A percentile compares a stretch with the other conserved stretches of the same genome.
Conservation (phyloP, 305 asterid genomes). For the Rubia tinctorum region DNA sequence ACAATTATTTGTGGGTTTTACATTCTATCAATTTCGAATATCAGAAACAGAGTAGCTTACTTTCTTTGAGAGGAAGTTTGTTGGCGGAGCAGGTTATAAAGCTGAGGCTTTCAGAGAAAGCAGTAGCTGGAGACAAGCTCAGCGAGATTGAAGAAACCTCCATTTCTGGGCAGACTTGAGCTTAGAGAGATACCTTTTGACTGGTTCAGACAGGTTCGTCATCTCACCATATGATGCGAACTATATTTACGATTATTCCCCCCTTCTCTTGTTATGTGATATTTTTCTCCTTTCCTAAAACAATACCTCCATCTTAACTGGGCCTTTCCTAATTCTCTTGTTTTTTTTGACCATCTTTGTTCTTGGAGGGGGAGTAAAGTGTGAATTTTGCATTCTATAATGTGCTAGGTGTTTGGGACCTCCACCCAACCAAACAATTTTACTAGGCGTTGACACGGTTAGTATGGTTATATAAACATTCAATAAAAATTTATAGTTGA, state of each 20-base stretch:
- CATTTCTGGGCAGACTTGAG: constrained; percentile 20
- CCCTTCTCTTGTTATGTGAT: background rate
- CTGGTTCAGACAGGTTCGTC: constrained; percentile 7
- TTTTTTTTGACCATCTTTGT: too few relatives aligned
- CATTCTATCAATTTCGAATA: background rate
- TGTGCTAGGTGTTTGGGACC: too few relatives aligned
- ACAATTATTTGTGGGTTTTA: too few relatives aligned
- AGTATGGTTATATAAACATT: too few relatives aligned
- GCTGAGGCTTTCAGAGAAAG: constrained; percentile 25
- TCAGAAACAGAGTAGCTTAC: constrained; percentile 11
- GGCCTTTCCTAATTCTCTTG: too few relatives aligned
- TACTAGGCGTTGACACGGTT: too few relatives aligned
- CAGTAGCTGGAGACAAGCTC: constrained; percentile 19
- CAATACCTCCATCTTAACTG: too few relatives aligned
- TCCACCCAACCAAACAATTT: too few relatives aligned
- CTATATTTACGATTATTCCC: background rate
- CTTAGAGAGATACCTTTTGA: constrained; percentile 7
- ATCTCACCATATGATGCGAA: constrained; percentile 5
- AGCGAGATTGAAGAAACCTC: constrained; percentile 31
- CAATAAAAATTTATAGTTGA: too few relatives aligned
- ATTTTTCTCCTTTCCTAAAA: too few relatives aligned
- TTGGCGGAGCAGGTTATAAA: constrained; percentile 22
- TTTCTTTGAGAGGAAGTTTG: constrained; percentile 14
- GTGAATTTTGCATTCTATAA: too few relatives aligned
- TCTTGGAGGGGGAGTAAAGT: too few relatives aligned